A percentile compares a stretch with the other conserved stretches of the same genome.
Evolutionary conservation across 108 stramenopile genomes (phyloP).

Genomic region (Fragilaria crotonensis): DNA sequence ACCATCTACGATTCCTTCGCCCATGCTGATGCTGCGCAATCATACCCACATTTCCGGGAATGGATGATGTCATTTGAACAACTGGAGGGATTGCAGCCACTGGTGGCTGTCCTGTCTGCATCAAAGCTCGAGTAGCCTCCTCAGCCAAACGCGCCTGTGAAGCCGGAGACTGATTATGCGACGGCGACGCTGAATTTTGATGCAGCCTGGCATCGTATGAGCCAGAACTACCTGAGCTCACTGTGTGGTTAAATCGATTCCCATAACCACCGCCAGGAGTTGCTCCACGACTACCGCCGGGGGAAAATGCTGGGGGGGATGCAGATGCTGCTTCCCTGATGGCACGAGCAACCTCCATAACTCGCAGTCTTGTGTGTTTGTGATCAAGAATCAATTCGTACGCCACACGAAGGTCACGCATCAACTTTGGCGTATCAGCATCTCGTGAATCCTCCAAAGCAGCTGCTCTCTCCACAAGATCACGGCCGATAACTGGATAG

Average conservation of each 20-base stretch:
- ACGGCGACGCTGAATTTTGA: background rate
- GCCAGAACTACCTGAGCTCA: too few relatives aligned
- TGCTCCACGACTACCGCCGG: constrained; percentile 77
- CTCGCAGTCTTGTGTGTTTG: constrained; percentile 91
- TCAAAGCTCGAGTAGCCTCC: constrained; percentile 70
- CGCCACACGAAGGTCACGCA: constrained; percentile 87
- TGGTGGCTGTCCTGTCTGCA: too few relatives aligned
- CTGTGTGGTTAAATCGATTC: constrained; percentile 7
- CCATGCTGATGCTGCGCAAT: constrained; percentile 89
- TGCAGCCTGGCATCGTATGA: too few relatives aligned
- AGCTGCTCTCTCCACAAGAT: constrained; percentile 77
- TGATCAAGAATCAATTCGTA: constrained; percentile 97
- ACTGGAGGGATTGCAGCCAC: constrained; percentile 37
- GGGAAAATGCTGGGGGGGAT: constrained; percentile 84
- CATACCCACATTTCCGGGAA: constrained; percentile 88
- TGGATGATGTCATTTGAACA: constrained; percentile 83
- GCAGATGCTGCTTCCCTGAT: constrained; percentile 88
- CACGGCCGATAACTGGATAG: constrained; percentile 55
- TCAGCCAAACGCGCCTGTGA: constrained; percentile 53
- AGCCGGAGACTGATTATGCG: constrained; percentile 15
- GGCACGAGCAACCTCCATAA: constrained; percentile 88
- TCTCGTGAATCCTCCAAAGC: constrained; percentile 76
- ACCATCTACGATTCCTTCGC: constrained; percentile 90
- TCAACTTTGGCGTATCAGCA: constrained; percentile 69
- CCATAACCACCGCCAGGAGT: constrained; percentile 68